Base-by-base conservation (phyloP, 2,329 filamentous ascomycete species). In the Botryotinia globosa region DNA sequence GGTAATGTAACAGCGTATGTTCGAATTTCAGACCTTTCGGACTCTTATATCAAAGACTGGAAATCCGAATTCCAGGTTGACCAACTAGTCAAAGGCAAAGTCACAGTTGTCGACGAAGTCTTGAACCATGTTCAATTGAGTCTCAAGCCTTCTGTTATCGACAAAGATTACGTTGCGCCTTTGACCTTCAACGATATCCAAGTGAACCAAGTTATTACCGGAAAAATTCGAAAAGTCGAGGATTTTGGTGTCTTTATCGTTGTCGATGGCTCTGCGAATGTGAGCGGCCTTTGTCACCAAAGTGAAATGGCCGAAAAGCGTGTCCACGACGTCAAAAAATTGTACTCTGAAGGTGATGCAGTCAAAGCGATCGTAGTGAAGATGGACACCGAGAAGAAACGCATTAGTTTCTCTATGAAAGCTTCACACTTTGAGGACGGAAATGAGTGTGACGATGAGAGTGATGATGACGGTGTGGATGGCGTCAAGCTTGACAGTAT, bases 171-270 rank as follows among this genome's bases (percentile, higher is more conserved):
- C 81, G 88, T 89, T 62, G 88, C 92, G 34, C 90, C 89, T 1
- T 81, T 91, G n/a, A 90, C 88, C 0, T 91, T 95, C 75, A 86
- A 87, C n/a, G 93, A 97, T 77, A 85, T 98, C 72, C 89, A 91
- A 79, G 84, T 88, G 74, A 94, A 94, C 10, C 92, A 97, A 81
- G 84, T 94, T 45, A 87, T 99, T 48, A 97, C 93, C 20, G 96
- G 94, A 66, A 97, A 93, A 80, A 89, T 99, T 72, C 91, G 94
- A 78, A 97, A 97, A 82, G 94, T 98, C 3, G 93, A 97, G 79
- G 92, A 97, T 45, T 99, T 94, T 81, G 96, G 96, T 76, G 95
- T 95, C 8, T 99, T 99, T 81, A 92, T 99, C 77, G 89, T 97
- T 61, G 85, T 99, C 32, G 94, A 98, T 81, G 90, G 92, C 74